These are phyloP conservation scores for Pseudogymnoascus sp. DNA, from an alignment of 2,329 filamentous ascomycete species.

Conservation along the genomic window DNA sequence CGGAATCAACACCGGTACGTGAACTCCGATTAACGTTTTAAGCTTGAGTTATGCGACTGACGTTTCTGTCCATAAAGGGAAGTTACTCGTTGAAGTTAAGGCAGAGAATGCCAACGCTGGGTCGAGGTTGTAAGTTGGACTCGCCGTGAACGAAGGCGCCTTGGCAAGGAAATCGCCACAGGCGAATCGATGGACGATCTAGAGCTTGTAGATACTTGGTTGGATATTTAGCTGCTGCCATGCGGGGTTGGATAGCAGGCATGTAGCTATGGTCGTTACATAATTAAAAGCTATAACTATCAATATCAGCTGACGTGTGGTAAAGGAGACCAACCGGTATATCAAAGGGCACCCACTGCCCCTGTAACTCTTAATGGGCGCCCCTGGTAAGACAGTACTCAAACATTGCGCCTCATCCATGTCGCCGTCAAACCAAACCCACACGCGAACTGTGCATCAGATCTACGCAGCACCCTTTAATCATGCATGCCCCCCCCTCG, in stretches of 20 bases:
- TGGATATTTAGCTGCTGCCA: neutral
- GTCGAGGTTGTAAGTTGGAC: constrained; percentile 28
- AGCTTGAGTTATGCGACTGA: neutral
- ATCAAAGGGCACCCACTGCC: neutral
- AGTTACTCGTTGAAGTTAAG: constrained; percentile 52
- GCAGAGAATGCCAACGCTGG: constrained; percentile 21
- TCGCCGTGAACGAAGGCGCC: neutral
- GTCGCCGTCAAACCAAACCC: neutral
- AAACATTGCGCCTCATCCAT: neutral
- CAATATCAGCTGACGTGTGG: neutral
- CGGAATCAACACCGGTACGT: constrained; percentile 60
- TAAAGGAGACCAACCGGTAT: neutral
- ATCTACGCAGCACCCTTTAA: neutral
- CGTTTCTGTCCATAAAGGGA: constrained; percentile 23
- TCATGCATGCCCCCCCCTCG: neutral
- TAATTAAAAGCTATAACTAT: neutral
- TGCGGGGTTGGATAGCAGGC: neutral
- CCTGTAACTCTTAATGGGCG: neutral
- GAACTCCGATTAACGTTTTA: neutral
- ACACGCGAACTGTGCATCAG: neutral
- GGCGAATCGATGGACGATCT: neutral
- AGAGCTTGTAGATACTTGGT: neutral
- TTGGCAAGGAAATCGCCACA: neutral
- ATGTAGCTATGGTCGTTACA: neutral
- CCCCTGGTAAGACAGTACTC: neutral